Evolutionary conservation across 83 land plant species (phyloP), one percentile per base, ranked within the genome.

Genomic region (Larix sibirica): DNA sequence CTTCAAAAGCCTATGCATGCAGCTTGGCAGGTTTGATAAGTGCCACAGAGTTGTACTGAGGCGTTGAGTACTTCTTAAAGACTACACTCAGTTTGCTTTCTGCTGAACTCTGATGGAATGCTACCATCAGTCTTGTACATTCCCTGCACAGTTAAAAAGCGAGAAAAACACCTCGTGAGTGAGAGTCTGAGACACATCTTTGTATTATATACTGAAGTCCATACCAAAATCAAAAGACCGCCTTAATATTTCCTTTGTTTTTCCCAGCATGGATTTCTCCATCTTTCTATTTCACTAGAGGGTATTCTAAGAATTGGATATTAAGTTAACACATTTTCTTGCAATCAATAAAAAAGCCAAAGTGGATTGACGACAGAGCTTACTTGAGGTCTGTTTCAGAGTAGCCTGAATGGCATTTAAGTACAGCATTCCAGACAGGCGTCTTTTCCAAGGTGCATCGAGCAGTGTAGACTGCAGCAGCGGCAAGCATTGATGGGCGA

Each of bases 401-500:
- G 88, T 83, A 95, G 66, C 96, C 93, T 7, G 98, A 90, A 80
- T 95, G 91, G 79, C 70, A 76, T 83, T 88, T 81, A 8, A 95
- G 86, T n/a, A 94, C 87, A 6, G 82, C 87, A 77, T 86, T 95
- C 96, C 94, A 95, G 76, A 62, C 1, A 26, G 89, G 87, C 42
- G 12, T 82, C 85, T 80, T 88, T 9, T 81, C 76, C 13, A 95
- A 85, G 23, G 91, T 88, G 74, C 86, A 83, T 4, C 83, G 79
- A 0, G 97, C 92, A 31, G 92, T 85, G 71, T 93, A 93, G 13
- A 95, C 93, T 17, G 96, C 92, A 3, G 94, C 60, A 0, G 97
- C 96, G 50, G 97, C 91, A 28, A 95, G 58, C 88, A 87, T 69
- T 0, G 97, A 95, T 0, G 97, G 96, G 44, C 81, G 2, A 56